Evolutionary conservation across 345 rosid species (phyloP).

Genomic region (Eutrema heterophyllum): DNA sequence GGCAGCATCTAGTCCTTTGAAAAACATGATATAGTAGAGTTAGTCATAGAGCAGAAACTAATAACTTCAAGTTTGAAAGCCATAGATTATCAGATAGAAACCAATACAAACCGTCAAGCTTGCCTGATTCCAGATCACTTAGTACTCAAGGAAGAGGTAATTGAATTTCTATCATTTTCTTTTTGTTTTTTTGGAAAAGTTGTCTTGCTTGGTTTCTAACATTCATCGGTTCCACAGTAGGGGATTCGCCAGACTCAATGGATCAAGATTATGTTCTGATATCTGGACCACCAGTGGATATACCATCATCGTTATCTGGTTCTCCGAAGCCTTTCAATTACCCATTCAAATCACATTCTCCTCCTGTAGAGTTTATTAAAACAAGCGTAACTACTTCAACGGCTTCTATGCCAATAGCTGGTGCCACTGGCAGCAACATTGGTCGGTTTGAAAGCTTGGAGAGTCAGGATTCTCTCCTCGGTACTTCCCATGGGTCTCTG

Average conservation of each 20-base stretch:
- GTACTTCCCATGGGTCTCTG: constrained; percentile 74
- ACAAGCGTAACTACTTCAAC: constrained; percentile 36
- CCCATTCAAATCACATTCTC: constrained; percentile 48
- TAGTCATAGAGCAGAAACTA: constrained; percentile 38
- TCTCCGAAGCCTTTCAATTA: constrained; percentile 50
- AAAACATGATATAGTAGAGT: constrained; percentile 37
- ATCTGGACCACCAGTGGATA: constrained; percentile 78
- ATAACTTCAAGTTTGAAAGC: constrained; percentile 40
- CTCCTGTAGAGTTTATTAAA: constrained; percentile 37
- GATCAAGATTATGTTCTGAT: constrained; percentile 96
- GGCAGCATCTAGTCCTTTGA: constrained; percentile 39
- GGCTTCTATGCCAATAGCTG: constrained; percentile 64
- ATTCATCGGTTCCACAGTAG: constrained; percentile 32
- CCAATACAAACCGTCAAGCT: constrained; percentile 41
- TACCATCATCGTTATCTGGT: constrained; percentile 51
- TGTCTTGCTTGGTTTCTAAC: neutral
- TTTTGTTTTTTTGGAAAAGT: neutral
- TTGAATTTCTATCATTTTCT: neutral
- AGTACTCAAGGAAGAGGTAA: constrained; percentile 57
- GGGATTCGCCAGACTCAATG: constrained; percentile 66
- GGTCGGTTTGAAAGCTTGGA: constrained; percentile 56
- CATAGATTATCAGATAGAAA: constrained; percentile 39
- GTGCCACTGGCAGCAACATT: constrained; percentile 35
- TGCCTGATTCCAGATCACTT: constrained; percentile 45
- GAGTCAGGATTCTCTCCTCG: constrained; percentile 58